phyloP scores from a whole-genome alignment of 768 basidiomycete species.

The Mrakia gelida region DNA sequence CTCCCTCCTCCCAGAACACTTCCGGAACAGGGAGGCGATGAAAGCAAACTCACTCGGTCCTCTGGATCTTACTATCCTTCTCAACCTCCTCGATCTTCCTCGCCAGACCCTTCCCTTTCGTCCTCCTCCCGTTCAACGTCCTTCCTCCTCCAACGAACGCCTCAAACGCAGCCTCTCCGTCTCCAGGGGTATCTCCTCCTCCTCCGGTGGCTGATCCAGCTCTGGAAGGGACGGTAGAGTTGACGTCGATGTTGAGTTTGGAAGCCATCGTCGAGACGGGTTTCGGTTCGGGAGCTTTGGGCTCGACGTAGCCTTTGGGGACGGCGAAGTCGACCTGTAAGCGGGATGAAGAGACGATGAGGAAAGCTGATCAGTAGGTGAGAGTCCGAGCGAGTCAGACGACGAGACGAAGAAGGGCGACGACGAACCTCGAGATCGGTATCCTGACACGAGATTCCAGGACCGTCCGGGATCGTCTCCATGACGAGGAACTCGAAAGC shows the following conservation, averaged over 20 bases:
- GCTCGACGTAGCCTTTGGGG: constrained; percentile 81
- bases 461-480: constrained; percentile 73
- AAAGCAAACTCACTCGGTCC: constrained; percentile 68
- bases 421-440: constrained; percentile 73
- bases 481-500: constrained; percentile 92
- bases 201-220: constrained; percentile 56
- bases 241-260: constrained; percentile 84
- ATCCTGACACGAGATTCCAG: constrained; percentile 83
- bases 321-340: constrained; percentile 80
- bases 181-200: constrained; percentile 25
- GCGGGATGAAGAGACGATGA: background rate
- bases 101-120: constrained; percentile 90
- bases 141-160: constrained; percentile 95
- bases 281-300: constrained; percentile 69
- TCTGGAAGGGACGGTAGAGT: constrained; percentile 54
- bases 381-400: too few species aligned
- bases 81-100: constrained; percentile 75
- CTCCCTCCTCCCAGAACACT: background rate
- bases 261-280: constrained; percentile 89
- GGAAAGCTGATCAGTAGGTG: background rate
- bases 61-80: constrained; percentile 77
- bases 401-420: background rate
- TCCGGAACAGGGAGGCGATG: background rate
- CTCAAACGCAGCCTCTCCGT: constrained; percentile 50
- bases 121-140: constrained; percentile 81